Evolutionary conservation across 139 green algal genomes (phyloP).

Genomic region (Closterium sp.): DNA sequence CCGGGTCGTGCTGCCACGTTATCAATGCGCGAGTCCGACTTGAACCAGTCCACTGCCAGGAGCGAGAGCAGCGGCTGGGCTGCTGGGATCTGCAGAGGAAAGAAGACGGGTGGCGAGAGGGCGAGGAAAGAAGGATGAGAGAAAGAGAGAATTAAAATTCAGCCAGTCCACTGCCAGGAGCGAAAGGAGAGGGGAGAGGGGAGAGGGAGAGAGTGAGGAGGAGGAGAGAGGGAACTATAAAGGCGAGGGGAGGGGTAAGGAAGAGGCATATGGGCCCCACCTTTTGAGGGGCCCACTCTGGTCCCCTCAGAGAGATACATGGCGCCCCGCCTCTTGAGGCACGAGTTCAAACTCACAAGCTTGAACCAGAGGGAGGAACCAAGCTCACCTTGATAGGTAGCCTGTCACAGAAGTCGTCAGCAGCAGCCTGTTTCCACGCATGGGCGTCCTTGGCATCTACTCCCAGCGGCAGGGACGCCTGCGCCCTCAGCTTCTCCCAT

Average conservation of each 20-base stretch:
- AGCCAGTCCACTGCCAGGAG: constrained; percentile 20
- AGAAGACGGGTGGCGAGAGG: background rate
- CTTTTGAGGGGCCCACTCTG: too few relatives aligned
- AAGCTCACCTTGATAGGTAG: too few relatives aligned
- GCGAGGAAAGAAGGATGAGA: background rate
- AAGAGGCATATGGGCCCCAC: too few relatives aligned
- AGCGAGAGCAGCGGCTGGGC: background rate
- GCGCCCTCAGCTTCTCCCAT: too few relatives aligned
- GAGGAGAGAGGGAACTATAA: background rate
- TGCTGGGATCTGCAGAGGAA: background rate
- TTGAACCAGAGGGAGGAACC: too few relatives aligned
- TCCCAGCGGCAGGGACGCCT: too few relatives aligned
- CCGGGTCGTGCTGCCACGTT: constrained; percentile 8
- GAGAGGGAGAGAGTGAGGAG: background rate
- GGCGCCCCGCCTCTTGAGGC: too few relatives aligned
- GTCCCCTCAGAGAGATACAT: too few relatives aligned
- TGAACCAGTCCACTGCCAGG: constrained; percentile 34
- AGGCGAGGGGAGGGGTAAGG: background rate
- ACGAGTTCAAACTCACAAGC: too few relatives aligned
- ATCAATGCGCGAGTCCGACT: constrained; percentile 11
- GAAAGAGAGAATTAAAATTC: background rate
- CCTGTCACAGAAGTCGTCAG: too few relatives aligned
- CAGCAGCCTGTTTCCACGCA: too few relatives aligned
- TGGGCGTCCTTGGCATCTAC: too few relatives aligned
- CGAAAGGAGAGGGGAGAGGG: background rate